Base-by-base conservation (phyloP, 352 stramenopile genomes). In the Phytopythium sindhum region DNA sequence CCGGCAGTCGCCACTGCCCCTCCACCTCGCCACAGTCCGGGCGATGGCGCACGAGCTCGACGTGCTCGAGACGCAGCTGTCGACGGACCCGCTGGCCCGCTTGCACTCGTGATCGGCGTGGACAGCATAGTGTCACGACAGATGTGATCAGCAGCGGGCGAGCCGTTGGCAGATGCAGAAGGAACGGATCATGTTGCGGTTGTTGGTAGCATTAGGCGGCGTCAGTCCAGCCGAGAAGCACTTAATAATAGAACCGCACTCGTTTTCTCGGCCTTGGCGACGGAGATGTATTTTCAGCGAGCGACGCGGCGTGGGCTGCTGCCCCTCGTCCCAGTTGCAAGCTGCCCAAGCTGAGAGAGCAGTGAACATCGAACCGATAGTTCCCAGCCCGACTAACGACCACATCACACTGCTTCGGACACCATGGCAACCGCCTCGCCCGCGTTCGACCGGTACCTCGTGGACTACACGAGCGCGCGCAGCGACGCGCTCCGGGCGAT, bases 381-480 rank as follows among this genome's bases (percentile, higher is more conserved):
- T 31, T 52, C 10, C 45, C 45, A 26, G 9, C 4, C 7, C 42
- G 2, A 1, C 4, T 23, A 28, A 52, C 45, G 6, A 12, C 23
- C 45, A 23, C 45, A n/a, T 45, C 39, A 11, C 35, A 11, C 35
- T 42, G 5, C 35, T 19, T 47, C n/a, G 17, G 14, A 9, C 51
- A 24, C 12, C 21, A 60, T 60, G 54, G 35, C 54, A 11, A 3
- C 33, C 60, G 47, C 37, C 28, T 44, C 33, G 1, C 42, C 63
- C 11, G 53, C 57, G 35, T 92, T 92, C 72, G 77, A 89, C 14
- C 73, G 66, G 14, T 91, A 90, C 65, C 23, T 87, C 21, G 73
- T 69, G 26, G 80, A 88, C 64, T 89, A 77, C 58, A 61, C 80
- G 2, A 69, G 70, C 48, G 80, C 78, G 24, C 70, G 74, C 51